Evolutionary conservation across 179 eudicot species (phyloP).

Genomic region (Monotropa hypopitys): DNA sequence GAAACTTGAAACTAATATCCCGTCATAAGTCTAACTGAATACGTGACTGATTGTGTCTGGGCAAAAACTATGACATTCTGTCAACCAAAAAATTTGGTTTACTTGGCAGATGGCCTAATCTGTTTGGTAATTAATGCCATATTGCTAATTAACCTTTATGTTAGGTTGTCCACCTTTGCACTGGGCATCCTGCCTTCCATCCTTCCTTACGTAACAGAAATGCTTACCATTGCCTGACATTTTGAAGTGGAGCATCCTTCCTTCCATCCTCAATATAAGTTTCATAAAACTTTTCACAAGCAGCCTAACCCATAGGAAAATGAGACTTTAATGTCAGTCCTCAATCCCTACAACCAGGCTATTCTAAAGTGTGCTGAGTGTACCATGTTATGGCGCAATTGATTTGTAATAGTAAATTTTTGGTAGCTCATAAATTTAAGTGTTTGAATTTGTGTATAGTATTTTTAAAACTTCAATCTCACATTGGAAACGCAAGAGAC

Average conservation of each 20-base stretch:
- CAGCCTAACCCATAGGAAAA: not conserved
- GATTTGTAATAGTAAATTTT: too few relatives aligned
- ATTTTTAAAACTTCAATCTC: too few relatives aligned
- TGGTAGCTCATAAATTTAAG: too few relatives aligned
- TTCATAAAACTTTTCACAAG: not conserved
- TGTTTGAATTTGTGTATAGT: too few relatives aligned
- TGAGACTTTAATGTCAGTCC: not conserved
- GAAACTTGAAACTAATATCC: not conserved
- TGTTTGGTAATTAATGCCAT: not conserved
- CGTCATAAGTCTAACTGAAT: not conserved
- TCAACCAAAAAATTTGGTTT: not conserved
- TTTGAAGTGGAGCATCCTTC: not conserved
- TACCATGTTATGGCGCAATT: too few relatives aligned
- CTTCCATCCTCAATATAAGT: not conserved
- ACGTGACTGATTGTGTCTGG: not conserved
- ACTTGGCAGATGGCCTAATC: not conserved
- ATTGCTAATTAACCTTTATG: constrained; percentile 3
- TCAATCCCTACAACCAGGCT: not conserved
- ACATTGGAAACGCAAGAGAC: too few relatives aligned
- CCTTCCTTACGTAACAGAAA: too few relatives aligned
- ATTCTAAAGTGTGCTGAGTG: too few relatives aligned
- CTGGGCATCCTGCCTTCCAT: constrained; percentile 37
- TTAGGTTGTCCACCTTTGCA: constrained; percentile 94
- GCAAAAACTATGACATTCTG: not conserved
- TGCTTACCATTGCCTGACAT: not conserved